These are phyloP conservation scores for Waitea zeae DNA, from an alignment of 1,284 basidiomycete genomes.

Conservation along the genomic window DNA sequence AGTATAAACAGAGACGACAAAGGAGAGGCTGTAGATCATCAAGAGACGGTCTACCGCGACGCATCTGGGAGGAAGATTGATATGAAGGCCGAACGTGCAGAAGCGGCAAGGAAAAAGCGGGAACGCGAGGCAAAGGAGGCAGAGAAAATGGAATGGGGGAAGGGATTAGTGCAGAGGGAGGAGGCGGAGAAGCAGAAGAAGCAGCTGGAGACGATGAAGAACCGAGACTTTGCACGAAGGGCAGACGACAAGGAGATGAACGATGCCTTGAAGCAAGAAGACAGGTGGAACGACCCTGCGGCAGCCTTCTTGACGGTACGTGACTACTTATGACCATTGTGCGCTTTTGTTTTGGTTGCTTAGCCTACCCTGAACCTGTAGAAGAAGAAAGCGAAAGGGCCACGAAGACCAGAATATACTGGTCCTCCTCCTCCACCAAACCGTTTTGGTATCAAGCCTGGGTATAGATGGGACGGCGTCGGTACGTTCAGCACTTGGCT, in stretches of 20 bases:
- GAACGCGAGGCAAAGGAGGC: conserved; percentile 73
- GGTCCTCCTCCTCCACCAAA: conserved; percentile 87
- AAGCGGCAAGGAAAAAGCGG: conserved; percentile 62
- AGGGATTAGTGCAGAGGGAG: conserved; percentile 79
- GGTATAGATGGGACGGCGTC: conserved; percentile 94
- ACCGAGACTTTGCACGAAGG: conserved; percentile 55
- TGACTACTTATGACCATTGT: conserved; percentile 7
- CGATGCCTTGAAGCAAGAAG: conserved; percentile 58
- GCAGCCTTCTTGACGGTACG: conserved; percentile 81
- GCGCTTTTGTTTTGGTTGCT: conserved; percentile 1
- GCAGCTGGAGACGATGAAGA: conserved; percentile 52
- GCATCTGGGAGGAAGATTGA: conserved; percentile 79
- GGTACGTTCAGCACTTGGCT: conserved; percentile 30
- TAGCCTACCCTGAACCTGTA: conserved; percentile 12
- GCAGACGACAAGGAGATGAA: conserved; percentile 81
- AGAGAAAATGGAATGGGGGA: conserved; percentile 92
- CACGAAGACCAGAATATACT: conserved; percentile 68
- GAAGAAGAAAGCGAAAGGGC: conserved; percentile 62
- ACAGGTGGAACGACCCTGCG: conserved; percentile 91
- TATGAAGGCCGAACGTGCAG: conserved; percentile 66
- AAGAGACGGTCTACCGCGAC: conserved; percentile 94
- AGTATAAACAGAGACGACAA: too few relatives aligned
- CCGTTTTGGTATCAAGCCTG: conserved; percentile 87
- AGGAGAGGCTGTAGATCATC: conserved; percentile 44
- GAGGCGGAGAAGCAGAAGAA: conserved; percentile 46